A percentile compares a stretch with the other conserved stretches of the same genome.
These are phyloP conservation scores for Calonectria pteridis DNA, from an alignment of 2,329 filamentous ascomycete species.

Conservation along the genomic window DNA sequence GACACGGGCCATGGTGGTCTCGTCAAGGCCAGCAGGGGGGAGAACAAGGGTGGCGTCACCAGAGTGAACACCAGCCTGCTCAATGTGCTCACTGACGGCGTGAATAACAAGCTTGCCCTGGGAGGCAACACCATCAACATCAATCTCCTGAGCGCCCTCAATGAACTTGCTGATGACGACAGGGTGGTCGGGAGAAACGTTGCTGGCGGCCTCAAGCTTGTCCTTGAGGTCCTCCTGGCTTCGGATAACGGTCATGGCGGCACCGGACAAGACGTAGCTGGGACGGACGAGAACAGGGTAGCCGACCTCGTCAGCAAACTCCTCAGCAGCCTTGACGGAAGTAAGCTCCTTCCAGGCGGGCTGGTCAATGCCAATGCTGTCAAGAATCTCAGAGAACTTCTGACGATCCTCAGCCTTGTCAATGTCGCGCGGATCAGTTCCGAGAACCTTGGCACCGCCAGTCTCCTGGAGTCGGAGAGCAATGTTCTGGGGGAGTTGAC, in stretches of 20 bases:
- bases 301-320: conserved; percentile 85
- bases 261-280: conserved; percentile 95
- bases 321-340: conserved; percentile 87
- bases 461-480: conserved; percentile 92
- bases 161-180: conserved; percentile 99
- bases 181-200: conserved; percentile 94
- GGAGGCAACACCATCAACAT: conserved; percentile 92
- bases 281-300: conserved; percentile 97
- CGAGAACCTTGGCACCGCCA: conserved; percentile 89
- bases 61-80: conserved; percentile 97
- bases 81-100: conserved; percentile 94
- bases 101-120: conserved; percentile 90
- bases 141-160: conserved; percentile 95
- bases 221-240: conserved; percentile 91
- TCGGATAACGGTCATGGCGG: conserved; percentile 97
- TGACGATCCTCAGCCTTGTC: conserved; percentile 98
- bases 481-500: conserved; percentile 97
- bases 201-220: conserved; percentile 90
- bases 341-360: conserved; percentile 98
- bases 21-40: conserved; percentile 84
- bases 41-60: conserved; percentile 96
- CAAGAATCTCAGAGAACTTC: conserved; percentile 97
- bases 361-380: conserved; percentile 96
- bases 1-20: conserved; percentile 82
- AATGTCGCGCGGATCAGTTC: conserved; percentile 93